Evolutionary conservation across 177 flowering plant species (phyloP).

Genomic region (Vitis hybrid): DNA sequence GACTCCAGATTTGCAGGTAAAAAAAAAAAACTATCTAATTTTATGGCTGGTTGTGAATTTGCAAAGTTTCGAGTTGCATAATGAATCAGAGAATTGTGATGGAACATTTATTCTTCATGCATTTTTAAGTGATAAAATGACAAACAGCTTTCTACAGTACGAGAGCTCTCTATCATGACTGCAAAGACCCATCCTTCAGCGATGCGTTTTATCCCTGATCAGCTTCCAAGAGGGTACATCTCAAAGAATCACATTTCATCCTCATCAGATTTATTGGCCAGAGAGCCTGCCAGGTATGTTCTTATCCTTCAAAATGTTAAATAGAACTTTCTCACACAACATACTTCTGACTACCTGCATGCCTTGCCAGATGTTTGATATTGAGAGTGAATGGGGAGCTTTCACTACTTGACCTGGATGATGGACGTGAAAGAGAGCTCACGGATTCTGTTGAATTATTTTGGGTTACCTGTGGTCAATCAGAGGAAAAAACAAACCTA

Average conservation of each 20-base stretch:
- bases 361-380: conserved; percentile 71
- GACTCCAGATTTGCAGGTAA: conserved; percentile 82
- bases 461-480: conserved; percentile 97
- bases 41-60: conserved; percentile 5
- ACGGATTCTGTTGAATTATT: conserved; percentile 92
- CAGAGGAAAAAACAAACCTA: conserved; percentile 78
- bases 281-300: conserved; percentile 76
- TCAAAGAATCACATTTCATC: conserved; percentile 31
- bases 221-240: conserved; percentile 37
- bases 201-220: conserved; percentile 93
- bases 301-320: conserved; percentile 5
- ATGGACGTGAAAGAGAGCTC: conserved; percentile 88
- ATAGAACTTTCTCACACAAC: not conserved
- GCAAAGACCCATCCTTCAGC: conserved; percentile 97
- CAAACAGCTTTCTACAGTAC: conserved; percentile 99
- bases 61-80: conserved; percentile 12
- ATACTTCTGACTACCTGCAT: conserved; percentile 19
- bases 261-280: conserved; percentile 31
- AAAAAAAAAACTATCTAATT: conserved; percentile 9
- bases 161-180: conserved; percentile 98
- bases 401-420: conserved; percentile 94
- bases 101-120: conserved; percentile 35
- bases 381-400: conserved; percentile 89
- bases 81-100: conserved; percentile 14
- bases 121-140: conserved; percentile 91